phyloP scores from a whole-genome alignment of 2,329 filamentous ascomycete species.

The Penicillium janthinellum region DNA sequence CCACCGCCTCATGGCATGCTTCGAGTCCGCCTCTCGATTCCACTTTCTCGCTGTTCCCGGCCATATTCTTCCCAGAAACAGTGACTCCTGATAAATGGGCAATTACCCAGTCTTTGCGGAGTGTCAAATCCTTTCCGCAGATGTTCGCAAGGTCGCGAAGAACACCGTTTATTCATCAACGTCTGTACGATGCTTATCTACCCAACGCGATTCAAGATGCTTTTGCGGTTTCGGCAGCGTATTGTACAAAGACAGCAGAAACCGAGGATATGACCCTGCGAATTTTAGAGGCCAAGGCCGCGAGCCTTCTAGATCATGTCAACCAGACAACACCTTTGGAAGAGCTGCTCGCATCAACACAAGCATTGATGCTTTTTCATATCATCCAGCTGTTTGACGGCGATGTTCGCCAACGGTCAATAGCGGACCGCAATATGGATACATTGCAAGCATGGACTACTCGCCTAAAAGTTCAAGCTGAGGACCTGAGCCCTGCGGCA shows the following conservation, averaged over 20 bases:
- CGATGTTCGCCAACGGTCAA: slow-evolving; percentile 11
- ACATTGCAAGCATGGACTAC: slow-evolving; percentile 5
- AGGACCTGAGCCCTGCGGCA: background rate
- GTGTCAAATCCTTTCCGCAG: slow-evolving; percentile 9
- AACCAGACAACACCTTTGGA: background rate
- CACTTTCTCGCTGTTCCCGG: background rate
- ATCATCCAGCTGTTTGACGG: slow-evolving; percentile 21
- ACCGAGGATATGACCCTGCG: slow-evolving; percentile 14
- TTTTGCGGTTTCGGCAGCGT: slow-evolving; percentile 11
- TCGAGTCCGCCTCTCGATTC: background rate
- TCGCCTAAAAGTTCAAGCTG: slow-evolving; percentile 11
- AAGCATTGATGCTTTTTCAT: slow-evolving; percentile 6
- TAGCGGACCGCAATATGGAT: slow-evolving; percentile 14
- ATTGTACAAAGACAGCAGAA: slow-evolving; percentile 10
- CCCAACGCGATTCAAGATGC: slow-evolving; percentile 18
- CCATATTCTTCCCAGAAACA: slow-evolving; percentile 7
- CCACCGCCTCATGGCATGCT: slow-evolving; percentile 1
- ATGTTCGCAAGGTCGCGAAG: slow-evolving; percentile 8
- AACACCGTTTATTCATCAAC: slow-evolving; percentile 17
- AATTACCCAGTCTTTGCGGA: background rate
- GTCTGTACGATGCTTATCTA: slow-evolving; percentile 15
- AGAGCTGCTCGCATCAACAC: slow-evolving; percentile 8
- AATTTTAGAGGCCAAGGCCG: slow-evolving; percentile 10
- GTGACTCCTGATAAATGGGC: slow-evolving; percentile 11
- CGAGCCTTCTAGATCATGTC: background rate